A percentile compares a stretch with the other conserved stretches of the same genome.
Evolutionary conservation across 352 stramenopile species (phyloP).

Genomic region (Aphanomyces invadans): DNA sequence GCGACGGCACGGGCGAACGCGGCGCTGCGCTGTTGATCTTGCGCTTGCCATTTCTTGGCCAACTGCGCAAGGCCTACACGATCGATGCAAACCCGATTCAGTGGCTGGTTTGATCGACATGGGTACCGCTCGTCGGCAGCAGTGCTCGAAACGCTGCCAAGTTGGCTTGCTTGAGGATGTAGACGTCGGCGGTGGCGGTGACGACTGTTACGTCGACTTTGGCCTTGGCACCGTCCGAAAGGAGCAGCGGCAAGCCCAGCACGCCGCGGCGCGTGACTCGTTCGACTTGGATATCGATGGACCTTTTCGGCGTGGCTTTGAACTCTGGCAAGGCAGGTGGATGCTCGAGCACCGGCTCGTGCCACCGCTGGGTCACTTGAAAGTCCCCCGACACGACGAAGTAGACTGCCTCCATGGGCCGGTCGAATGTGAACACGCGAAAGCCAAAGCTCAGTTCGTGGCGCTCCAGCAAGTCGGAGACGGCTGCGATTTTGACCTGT

Average conservation of each 20-base stretch:
- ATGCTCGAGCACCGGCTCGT: background rate
- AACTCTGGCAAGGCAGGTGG: background rate
- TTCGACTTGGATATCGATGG: constrained; percentile 11
- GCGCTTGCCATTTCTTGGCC: background rate
- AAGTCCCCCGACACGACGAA: constrained; percentile 32
- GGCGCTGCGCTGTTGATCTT: background rate
- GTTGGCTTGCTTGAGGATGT: background rate
- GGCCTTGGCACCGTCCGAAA: background rate
- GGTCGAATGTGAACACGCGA: constrained; percentile 30
- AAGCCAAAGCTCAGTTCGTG: constrained; percentile 40
- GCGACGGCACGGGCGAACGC: background rate
- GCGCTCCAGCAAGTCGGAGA: constrained; percentile 42
- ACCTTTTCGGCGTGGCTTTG: background rate
- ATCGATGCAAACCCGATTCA: background rate
- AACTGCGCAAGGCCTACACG: background rate
- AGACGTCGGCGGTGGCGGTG: background rate
- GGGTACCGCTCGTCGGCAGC: background rate
- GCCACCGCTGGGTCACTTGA: constrained; percentile 15
- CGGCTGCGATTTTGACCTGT: constrained; percentile 30
- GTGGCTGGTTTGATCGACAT: no score
- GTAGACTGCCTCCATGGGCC: constrained; percentile 22
- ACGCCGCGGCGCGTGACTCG: background rate
- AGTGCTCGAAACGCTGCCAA: constrained; percentile 8
- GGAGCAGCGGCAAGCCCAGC: background rate
- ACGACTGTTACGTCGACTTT: background rate